Evolutionary conservation across 805 yeast genomes (phyloP).

Genomic region (Metschnikowia lunata): DNA sequence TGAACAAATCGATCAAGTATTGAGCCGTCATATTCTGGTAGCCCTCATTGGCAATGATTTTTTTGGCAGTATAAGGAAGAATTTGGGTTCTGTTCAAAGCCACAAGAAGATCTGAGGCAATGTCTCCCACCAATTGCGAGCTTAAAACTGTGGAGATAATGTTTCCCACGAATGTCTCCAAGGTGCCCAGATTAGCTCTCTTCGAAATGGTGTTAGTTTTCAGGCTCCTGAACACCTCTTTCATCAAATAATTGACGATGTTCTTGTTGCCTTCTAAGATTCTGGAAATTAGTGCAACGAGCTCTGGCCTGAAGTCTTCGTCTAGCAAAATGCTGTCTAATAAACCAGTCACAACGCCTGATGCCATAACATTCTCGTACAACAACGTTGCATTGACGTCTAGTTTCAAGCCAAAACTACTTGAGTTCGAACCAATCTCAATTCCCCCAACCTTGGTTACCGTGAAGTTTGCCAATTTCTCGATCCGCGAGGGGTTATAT

Average conservation of each 20-base stretch:
- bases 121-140: conserved; percentile 24
- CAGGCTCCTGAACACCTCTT: conserved; percentile 20
- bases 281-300: conserved; percentile 29
- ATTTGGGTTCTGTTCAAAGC: conserved; percentile 42
- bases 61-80: conserved; percentile 34
- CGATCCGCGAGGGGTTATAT: conserved; percentile 25
- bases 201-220: conserved; percentile 14
- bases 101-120: conserved; percentile 24
- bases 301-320: conserved; percentile 26
- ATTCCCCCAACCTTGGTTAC: conserved; percentile 17
- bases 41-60: conserved; percentile 29
- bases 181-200: conserved; percentile 20
- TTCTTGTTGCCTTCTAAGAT: conserved; percentile 30
- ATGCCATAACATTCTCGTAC: conserved; percentile 22
- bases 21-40: conserved; percentile 35
- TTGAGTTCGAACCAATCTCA: conserved; percentile 8
- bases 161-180: conserved; percentile 27
- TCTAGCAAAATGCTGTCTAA: conserved; percentile 39
- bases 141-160: conserved; percentile 24
- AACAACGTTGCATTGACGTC: conserved; percentile 19
- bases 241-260: conserved; percentile 19
- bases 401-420: conserved; percentile 15
- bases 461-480: conserved; percentile 30
- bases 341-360: conserved; percentile 32
- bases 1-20: conserved; percentile 25